Evolutionary conservation across 305 asterid genomes (phyloP).

Genomic region (Striga hermonthica): DNA sequence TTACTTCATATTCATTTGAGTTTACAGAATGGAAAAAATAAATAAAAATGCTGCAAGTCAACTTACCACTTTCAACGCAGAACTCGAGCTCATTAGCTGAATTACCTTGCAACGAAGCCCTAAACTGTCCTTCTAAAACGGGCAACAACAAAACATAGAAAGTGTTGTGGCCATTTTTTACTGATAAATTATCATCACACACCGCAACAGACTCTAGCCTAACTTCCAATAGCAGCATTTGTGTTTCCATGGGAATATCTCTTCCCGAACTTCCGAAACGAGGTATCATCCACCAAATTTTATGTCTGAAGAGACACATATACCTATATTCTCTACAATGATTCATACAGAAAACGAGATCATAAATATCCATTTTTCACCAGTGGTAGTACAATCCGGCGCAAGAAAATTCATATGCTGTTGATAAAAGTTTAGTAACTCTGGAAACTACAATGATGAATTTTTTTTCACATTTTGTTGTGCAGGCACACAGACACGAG

Average conservation of each 20-base stretch:
- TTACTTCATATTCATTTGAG: no score
- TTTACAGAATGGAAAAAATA: no score
- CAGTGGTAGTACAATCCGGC: no score
- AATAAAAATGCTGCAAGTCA: no score
- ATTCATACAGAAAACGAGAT: background rate
- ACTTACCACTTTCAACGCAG: constrained; percentile 46
- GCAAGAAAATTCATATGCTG: background rate
- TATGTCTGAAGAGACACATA: constrained; percentile 45
- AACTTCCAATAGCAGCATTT: constrained; percentile 44
- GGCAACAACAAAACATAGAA: constrained; percentile 46
- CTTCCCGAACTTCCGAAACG: constrained; percentile 35
- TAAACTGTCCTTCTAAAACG: constrained; percentile 42
- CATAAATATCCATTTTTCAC: no score
- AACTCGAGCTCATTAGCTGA: constrained; percentile 40
- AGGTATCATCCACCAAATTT: constrained; percentile 56
- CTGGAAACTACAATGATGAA: background rate
- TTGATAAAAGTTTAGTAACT: background rate
- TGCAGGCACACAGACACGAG: no score
- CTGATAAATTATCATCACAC: constrained; percentile 11
- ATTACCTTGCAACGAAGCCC: constrained; percentile 43
- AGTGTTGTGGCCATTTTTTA: constrained; percentile 25
- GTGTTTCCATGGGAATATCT: constrained; percentile 43
- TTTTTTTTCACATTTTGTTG: no score
- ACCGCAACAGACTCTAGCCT: constrained; percentile 30
- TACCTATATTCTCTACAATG: constrained; percentile 44